These are phyloP conservation scores for Magnaporthiopsis incrustans DNA, from an alignment of 2,329 filamentous ascomycete species.

Conservation along the genomic window DNA sequence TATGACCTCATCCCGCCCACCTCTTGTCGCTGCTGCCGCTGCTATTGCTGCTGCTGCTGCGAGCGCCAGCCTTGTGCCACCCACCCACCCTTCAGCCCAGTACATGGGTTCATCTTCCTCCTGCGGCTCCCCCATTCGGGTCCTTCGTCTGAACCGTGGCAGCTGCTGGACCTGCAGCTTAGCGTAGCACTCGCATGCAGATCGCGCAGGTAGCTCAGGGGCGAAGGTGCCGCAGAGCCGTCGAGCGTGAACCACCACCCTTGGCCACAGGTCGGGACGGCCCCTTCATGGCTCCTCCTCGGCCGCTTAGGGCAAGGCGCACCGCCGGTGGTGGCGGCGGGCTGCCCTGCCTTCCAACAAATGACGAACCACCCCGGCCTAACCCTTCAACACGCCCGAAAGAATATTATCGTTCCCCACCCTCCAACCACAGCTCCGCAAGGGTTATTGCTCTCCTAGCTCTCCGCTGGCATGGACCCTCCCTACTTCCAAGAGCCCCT, in stretches of 20 bases:
- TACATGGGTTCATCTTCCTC: too few relatives aligned
- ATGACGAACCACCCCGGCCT: background rate
- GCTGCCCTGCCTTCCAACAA: background rate
- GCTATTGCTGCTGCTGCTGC: background rate
- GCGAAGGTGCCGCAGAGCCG: background rate
- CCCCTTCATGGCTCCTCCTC: background rate
- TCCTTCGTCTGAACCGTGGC: background rate
- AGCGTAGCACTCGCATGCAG: background rate
- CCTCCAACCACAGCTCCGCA: conserved; percentile 15
- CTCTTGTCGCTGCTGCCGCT: background rate
- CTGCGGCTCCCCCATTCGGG: background rate
- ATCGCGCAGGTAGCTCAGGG: background rate
- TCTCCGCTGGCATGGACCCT: conserved; percentile 9
- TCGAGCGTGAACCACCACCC: too few relatives aligned
- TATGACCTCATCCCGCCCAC: background rate
- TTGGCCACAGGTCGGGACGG: background rate
- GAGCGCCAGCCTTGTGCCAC: background rate
- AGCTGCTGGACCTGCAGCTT: background rate
- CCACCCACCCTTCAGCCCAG: background rate
- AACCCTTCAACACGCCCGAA: background rate
- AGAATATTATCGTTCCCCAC: background rate
- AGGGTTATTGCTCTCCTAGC: conserved; percentile 11
- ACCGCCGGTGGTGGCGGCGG: too few relatives aligned
- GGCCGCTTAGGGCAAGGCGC: background rate
- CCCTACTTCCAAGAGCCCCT: conserved; percentile 3